A percentile compares a stretch with the other conserved stretches of the same genome.
These are phyloP conservation scores for Eleusine coracana DNA, from an alignment of 176 grass and related monocot genomes.

Conservation along the genomic window DNA sequence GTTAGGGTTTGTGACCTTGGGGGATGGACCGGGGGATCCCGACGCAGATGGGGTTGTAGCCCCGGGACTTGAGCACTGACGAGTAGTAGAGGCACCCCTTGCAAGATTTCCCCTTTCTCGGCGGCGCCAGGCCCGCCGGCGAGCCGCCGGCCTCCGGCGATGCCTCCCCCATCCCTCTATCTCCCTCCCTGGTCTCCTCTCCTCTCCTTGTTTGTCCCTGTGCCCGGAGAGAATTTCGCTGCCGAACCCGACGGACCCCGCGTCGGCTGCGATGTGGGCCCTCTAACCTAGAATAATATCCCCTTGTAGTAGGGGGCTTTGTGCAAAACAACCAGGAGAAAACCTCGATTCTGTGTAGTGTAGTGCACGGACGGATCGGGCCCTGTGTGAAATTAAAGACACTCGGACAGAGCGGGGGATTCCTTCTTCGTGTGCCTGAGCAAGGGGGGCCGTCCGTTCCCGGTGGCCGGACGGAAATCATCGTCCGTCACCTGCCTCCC, in stretches of 20 bases:
- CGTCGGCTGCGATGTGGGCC: background rate
- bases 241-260: background rate
- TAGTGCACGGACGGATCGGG: too few relatives aligned
- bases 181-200: background rate
- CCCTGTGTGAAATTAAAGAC: too few relatives aligned
- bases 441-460: too few relatives aligned
- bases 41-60: conserved; percentile 77
- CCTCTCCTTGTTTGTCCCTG: background rate
- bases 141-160: conserved; percentile 53
- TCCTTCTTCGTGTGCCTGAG: too few relatives aligned
- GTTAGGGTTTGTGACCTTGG: conserved; percentile 65
- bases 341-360: too few relatives aligned
- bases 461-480: too few relatives aligned
- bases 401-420: too few relatives aligned
- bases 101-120: conserved; percentile 83
- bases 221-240: conserved; percentile 24
- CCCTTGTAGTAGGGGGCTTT: background rate
- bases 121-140: background rate
- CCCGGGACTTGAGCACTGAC: conserved; percentile 69
- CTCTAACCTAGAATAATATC: background rate
- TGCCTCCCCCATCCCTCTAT: conserved; percentile 51
- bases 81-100: conserved; percentile 97
- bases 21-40: conserved; percentile 83
- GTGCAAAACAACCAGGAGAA: background rate
- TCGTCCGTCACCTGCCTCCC: too few relatives aligned